Percentiles rank a stretch among this genome's conserved stretches.
phyloP scores from a whole-genome alignment of 352 stramenopile species.

The Phytophthora sp. region DNA sequence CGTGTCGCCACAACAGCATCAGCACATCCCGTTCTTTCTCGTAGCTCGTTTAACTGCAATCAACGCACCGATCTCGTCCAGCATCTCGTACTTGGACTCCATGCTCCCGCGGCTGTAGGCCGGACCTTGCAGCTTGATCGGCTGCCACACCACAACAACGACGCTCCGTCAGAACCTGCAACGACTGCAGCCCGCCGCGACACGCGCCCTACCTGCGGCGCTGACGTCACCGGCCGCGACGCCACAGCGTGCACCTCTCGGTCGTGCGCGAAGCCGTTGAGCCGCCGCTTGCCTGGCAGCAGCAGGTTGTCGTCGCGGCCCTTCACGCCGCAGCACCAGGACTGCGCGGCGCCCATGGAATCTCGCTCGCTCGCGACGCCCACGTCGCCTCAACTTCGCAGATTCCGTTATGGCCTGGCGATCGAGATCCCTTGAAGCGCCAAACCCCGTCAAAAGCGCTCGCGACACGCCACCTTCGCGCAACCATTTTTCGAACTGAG shows the following conservation, averaged over 20 bases:
- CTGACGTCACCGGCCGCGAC: conserved; percentile 36
- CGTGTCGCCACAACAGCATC: neutral
- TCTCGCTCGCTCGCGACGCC: neutral
- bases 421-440: conserved; percentile 18
- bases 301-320: conserved; percentile 40
- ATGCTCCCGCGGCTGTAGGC: conserved; percentile 75
- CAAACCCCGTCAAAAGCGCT: conserved; percentile 6
- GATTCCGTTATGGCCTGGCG: conserved; percentile 24
- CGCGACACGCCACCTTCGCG: conserved; percentile 1
- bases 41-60: neutral
- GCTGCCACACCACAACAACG: conserved; percentile 27
- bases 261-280: conserved; percentile 50
- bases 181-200: neutral
- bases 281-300: conserved; percentile 47
- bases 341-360: conserved; percentile 48
- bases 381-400: conserved; percentile 3
- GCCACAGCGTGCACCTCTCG: conserved; percentile 28
- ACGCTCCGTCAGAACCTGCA: neutral
- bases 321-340: conserved; percentile 62
- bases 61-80: conserved; percentile 78
- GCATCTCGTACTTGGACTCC: conserved; percentile 86
- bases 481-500: conserved; percentile 1
- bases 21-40: neutral
- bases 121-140: conserved; percentile 75
- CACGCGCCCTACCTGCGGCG: conserved; percentile 34